Base-by-base conservation (phyloP, 2,329 filamentous ascomycete genomes). In the Delphinella strobiligena region DNA sequence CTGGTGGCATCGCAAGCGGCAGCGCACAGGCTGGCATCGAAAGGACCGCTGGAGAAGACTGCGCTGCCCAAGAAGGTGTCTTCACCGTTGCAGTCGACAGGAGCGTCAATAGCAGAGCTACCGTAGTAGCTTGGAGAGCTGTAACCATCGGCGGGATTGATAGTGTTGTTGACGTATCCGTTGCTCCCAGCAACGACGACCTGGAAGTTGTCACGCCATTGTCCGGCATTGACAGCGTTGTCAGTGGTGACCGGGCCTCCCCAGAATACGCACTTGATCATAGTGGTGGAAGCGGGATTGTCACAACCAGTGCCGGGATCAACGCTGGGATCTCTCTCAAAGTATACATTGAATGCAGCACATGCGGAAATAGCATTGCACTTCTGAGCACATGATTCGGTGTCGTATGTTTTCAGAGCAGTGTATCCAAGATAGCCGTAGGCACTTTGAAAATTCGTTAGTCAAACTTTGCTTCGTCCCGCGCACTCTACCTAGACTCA, bases 301-400 rank as follows among this genome's bases (percentile, higher is more conserved):
- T 49, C 38, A 46, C 61, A 63, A 11, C 37, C 41, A 22, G 42
- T 51, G 12, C 42, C 52, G 4, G 60, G 56, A 27, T 52, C 46
- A 12, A 58, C 16, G 4, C 45, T 48, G 7, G 61, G 60, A 36
- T 61, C 55, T 31, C 60, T 53, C 43, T 60, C 57, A 34, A 51
- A 48, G 47, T 55, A 59, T 31, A 60, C 42, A 45, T 61, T 62
- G 49, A 61, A 60, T 15, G 47, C 49, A 15, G 42, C 31, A 36
- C 59, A 62, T 5, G 43, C 50, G n/a, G 33, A 22, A 8, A 45
- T 45, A 19, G 48, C 44, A 35, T 59, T 51, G 38, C 59, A 61
- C 32, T 47, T 45, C n/a, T 30, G 19, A 5, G 49, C 46, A 38
- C 58, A 61, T n/a, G 30, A 38, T 9, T 48, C 35, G 2, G 55